Conservation (phyloP, 805 yeast species). For the Starmerella powellii region DNA sequence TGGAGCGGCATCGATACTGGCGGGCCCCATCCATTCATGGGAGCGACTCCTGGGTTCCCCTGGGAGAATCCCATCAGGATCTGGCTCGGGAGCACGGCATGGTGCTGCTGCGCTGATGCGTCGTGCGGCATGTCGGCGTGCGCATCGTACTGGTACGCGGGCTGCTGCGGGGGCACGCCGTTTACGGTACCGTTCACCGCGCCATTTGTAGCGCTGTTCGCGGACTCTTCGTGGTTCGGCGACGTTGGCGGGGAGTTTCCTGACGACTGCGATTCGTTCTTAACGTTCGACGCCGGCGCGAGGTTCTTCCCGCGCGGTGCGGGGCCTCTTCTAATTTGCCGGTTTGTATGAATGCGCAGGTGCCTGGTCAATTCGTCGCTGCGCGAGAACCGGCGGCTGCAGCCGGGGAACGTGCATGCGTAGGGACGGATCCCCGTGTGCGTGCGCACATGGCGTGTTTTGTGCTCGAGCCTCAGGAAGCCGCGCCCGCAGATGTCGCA, state of each 20-base stretch:
- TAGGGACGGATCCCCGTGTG: constrained; percentile 93
- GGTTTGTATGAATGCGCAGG: constrained; percentile 54
- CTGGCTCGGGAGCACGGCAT: constrained; percentile 1
- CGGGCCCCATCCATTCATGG: constrained; percentile 1
- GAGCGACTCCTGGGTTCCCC: not conserved
- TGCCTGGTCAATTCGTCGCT: constrained; percentile 82
- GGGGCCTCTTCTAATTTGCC: constrained; percentile 13
- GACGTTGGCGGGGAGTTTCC: constrained; percentile 5
- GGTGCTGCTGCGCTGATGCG: not conserved
- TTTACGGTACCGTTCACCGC: too few species aligned
- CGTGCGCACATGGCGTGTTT: constrained; percentile 79
- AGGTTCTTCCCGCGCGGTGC: constrained; percentile 16
- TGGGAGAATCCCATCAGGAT: constrained; percentile 6
- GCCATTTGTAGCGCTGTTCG: not conserved
- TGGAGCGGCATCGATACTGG: constrained; percentile 1
- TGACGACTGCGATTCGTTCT: too few species aligned
- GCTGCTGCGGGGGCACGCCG: not conserved
- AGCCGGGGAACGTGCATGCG: constrained; percentile 63
- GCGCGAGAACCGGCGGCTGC: constrained; percentile 66
- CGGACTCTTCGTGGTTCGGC: constrained; percentile 6
- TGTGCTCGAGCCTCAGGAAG: constrained; percentile 80
- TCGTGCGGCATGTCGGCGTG: not conserved
- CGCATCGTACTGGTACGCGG: not conserved
- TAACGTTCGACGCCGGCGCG: constrained; percentile 5
- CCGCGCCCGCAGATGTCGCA: constrained; percentile 79